These are phyloP conservation scores for Prunella vulgaris DNA, from an alignment of 257 asterid genomes.

Conservation along the genomic window DNA sequence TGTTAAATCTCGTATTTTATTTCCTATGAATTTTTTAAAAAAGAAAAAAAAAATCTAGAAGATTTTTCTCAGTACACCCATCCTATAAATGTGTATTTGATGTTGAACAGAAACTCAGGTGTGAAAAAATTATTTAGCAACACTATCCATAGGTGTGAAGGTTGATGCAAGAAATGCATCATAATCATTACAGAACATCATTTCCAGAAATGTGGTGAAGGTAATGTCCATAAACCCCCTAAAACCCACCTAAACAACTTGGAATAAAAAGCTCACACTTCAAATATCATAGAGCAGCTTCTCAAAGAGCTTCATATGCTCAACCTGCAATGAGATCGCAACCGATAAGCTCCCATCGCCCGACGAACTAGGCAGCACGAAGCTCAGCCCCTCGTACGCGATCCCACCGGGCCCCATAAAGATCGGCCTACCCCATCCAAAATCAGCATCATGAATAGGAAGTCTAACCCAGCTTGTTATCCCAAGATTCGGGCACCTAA, in stretches of 20 bases:
- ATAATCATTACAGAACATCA: slow-evolving; percentile 2
- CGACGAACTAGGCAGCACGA: slow-evolving; percentile 60
- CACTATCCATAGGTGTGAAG: background rate
- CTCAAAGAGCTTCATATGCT: slow-evolving; percentile 77
- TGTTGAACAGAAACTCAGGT: too few species aligned
- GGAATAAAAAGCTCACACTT: background rate
- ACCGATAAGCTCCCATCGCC: slow-evolving; percentile 74
- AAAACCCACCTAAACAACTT: background rate
- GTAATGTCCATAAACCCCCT: background rate
- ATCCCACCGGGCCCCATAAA: slow-evolving; percentile 95
- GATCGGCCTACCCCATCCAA: slow-evolving; percentile 84
- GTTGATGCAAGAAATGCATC: slow-evolving; percentile 10
- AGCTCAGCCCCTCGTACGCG: slow-evolving; percentile 79
- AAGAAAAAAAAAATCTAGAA: too few species aligned
- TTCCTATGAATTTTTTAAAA: too few species aligned
- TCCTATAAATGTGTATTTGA: too few species aligned
- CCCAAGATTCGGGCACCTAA: slow-evolving; percentile 85
- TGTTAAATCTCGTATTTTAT: too few species aligned
- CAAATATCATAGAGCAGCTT: slow-evolving; percentile 60
- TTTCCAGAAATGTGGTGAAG: background rate
- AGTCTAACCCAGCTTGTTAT: slow-evolving; percentile 87
- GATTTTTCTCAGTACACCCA: too few species aligned
- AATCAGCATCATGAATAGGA: slow-evolving; percentile 85
- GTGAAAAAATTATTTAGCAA: too few species aligned
- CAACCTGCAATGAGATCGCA: slow-evolving; percentile 64